phyloP scores from a whole-genome alignment of 371 early-diverging fungal species.

The Thermomucor indicae-seudaticae region DNA sequence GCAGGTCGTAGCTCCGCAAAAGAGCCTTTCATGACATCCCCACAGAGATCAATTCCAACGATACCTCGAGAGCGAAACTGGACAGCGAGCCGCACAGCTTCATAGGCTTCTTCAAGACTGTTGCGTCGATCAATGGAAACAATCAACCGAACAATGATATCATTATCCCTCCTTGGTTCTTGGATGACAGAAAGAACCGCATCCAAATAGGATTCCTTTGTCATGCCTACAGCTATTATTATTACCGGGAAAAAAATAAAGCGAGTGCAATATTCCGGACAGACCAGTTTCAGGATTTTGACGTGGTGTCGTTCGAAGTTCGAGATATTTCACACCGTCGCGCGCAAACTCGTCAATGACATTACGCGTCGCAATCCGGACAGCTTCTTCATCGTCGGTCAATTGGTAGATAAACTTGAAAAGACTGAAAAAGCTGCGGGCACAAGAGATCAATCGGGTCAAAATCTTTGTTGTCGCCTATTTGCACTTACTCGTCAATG shows the following conservation, averaged over 20 bases:
- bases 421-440: conserved; percentile 55
- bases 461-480: no score
- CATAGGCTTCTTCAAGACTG: conserved; percentile 47
- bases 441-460: no score
- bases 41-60: conserved; percentile 66
- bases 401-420: conserved; percentile 56
- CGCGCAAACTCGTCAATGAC: conserved; percentile 53
- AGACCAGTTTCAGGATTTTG: conserved; percentile 32
- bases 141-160: conserved; percentile 50
- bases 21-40: conserved; percentile 46
- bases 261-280: not conserved
- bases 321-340: conserved; percentile 56
- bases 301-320: conserved; percentile 61
- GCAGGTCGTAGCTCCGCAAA: conserved; percentile 47
- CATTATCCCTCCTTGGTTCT: conserved; percentile 17
- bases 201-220: conserved; percentile 51
- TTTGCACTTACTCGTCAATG: conserved; percentile 36
- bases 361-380: conserved; percentile 34
- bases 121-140: conserved; percentile 55
- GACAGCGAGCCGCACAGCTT: conserved; percentile 50
- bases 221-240: conserved; percentile 31
- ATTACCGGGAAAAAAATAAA: no score
- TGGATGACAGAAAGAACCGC: conserved; percentile 38
- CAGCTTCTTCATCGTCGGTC: conserved; percentile 43
- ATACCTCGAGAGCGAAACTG: conserved; percentile 36